Evolutionary conservation across 768 basidiomycete genomes (phyloP).

Genomic region (Suillus paluster): DNA sequence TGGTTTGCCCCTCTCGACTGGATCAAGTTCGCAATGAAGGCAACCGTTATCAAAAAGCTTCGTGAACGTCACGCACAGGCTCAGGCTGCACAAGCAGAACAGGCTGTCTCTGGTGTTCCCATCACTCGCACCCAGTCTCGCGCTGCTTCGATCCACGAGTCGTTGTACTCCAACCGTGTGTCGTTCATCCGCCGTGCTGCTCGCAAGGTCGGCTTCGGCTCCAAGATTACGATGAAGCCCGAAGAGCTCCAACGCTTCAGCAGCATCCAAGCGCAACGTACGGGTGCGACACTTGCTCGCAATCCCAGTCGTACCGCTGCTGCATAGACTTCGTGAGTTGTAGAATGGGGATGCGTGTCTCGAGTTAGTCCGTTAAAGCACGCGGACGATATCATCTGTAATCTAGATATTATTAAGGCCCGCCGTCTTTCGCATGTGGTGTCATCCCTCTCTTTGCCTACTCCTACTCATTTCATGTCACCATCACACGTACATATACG

Average conservation of each 20-base stretch:
- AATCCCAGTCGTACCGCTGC: slow-evolving; percentile 68
- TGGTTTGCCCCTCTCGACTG: slow-evolving; percentile 97
- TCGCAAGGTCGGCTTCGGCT: slow-evolving; percentile 87
- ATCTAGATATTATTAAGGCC: slow-evolving; percentile 17
- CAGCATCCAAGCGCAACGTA: slow-evolving; percentile 80
- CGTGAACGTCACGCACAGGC: slow-evolving; percentile 62
- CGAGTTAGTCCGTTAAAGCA: not conserved
- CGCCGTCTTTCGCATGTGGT: slow-evolving; percentile 15
- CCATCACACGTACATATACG: slow-evolving; percentile 14
- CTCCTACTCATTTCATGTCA: slow-evolving; percentile 7
- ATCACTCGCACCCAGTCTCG: slow-evolving; percentile 89
- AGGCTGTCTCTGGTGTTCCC: slow-evolving; percentile 54
- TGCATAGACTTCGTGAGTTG: slow-evolving; percentile 35
- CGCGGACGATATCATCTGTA: slow-evolving; percentile 12
- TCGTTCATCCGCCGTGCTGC: slow-evolving; percentile 89
- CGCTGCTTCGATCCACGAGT: slow-evolving; percentile 88
- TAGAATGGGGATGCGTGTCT: not conserved
- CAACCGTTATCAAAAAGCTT: slow-evolving; percentile 84
- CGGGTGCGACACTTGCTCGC: slow-evolving; percentile 78
- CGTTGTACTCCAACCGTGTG: slow-evolving; percentile 93
- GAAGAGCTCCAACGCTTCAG: slow-evolving; percentile 87
- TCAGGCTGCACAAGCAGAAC: slow-evolving; percentile 42
- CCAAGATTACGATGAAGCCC: slow-evolving; percentile 78
- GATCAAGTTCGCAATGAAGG: slow-evolving; percentile 97
- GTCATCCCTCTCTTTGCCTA: slow-evolving; percentile 15